These are phyloP conservation scores for Neostapfia colusana DNA, from an alignment of 176 grass and related monocot species.

Conservation along the genomic window DNA sequence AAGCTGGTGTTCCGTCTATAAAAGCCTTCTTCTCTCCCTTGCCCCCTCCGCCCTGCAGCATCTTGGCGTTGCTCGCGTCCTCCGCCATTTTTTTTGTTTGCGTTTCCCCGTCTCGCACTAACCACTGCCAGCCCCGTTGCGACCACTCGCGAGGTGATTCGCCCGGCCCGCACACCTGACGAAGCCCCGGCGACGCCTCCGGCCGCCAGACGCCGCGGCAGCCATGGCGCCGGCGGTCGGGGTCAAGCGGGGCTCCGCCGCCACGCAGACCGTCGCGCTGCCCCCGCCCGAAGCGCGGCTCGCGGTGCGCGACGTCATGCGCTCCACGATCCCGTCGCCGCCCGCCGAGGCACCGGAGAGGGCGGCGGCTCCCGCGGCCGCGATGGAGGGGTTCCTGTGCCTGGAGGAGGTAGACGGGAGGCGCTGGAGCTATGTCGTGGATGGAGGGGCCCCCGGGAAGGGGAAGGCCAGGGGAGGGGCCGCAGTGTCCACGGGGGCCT, in stretches of 20 bases:
- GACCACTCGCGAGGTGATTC: not conserved
- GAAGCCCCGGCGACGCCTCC: slow-evolving; percentile 18
- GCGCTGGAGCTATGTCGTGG: slow-evolving; percentile 85
- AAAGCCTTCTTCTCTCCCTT: not conserved
- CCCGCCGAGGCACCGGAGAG: slow-evolving; percentile 38
- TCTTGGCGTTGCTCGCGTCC: slow-evolving; percentile 29
- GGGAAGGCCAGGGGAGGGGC: slow-evolving; percentile 14
- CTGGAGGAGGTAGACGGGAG: slow-evolving; percentile 93
- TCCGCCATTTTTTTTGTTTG: not conserved
- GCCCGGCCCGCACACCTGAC: slow-evolving; percentile 8
- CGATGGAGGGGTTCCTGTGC: slow-evolving; percentile 63
- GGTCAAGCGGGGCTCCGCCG: slow-evolving; percentile 50
- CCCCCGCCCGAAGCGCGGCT: slow-evolving; percentile 53
- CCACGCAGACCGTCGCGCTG: slow-evolving; percentile 61
- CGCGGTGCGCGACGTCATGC: slow-evolving; percentile 62
- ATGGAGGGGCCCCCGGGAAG: slow-evolving; percentile 27
- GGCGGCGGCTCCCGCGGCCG: slow-evolving; percentile 21
- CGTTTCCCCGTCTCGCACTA: slow-evolving; percentile 17
- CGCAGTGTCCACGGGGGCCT: slow-evolving; percentile 26
- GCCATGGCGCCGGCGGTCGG: slow-evolving; percentile 74
- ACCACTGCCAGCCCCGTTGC: slow-evolving; percentile 22
- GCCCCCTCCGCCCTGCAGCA: slow-evolving; percentile 2
- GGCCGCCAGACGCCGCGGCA: slow-evolving; percentile 17
- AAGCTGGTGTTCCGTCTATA: not conserved
- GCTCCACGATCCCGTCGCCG: slow-evolving; percentile 54